These are phyloP conservation scores for Rickenella mellea DNA, from an alignment of 768 basidiomycete species.

Conservation along the genomic window DNA sequence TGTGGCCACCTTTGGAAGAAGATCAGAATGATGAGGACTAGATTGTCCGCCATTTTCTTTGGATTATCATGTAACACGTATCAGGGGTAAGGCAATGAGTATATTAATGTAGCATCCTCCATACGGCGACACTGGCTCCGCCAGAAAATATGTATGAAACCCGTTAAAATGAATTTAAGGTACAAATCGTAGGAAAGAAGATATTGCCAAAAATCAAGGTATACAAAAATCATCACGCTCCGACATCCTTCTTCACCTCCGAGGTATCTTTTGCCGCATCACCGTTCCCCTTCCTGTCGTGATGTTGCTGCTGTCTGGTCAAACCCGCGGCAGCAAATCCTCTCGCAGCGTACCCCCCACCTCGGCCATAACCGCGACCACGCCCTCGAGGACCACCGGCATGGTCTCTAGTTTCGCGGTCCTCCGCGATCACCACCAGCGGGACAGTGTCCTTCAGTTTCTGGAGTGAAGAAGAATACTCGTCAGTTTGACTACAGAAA, in stretches of 20 bases:
- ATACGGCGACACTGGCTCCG: no score
- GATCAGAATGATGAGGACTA: neutral
- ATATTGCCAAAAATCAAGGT: neutral
- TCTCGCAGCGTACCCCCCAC: constrained; percentile 51
- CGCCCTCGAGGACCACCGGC: constrained; percentile 36
- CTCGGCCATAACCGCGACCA: constrained; percentile 41
- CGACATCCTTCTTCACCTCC: neutral
- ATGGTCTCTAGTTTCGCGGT: constrained; percentile 28
- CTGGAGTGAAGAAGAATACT: constrained; percentile 24
- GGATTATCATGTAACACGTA: neutral
- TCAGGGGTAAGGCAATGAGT: neutral
- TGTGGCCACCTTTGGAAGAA: neutral
- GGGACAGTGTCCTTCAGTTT: constrained; percentile 58
- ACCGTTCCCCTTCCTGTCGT: constrained; percentile 5
- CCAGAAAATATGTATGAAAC: no score
- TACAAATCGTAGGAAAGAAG: no score
- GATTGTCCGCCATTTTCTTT: no score
- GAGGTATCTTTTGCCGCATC: neutral
- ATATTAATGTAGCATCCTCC: neutral
- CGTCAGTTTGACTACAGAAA: constrained; percentile 1
- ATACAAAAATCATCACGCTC: neutral
- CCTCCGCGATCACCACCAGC: constrained; percentile 67
- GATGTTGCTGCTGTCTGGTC: constrained; percentile 26
- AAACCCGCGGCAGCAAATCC: constrained; percentile 66
- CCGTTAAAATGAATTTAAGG: no score